Base-by-base conservation (phyloP, 768 basidiomycete genomes). In the Mycena metata region DNA sequence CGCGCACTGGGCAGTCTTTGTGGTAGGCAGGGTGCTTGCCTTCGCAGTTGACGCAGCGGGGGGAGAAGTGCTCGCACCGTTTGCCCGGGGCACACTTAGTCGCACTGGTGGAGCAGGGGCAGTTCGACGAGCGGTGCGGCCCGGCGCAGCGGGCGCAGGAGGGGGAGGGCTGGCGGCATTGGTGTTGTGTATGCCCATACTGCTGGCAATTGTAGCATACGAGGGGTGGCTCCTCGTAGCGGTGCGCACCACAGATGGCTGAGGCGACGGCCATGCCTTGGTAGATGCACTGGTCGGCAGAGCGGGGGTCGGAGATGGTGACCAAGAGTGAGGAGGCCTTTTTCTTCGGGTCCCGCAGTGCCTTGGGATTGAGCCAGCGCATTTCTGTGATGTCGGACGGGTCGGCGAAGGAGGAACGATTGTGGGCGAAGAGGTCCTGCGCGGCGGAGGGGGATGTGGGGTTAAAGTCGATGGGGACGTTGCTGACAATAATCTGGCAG, bases 341-440 rank as follows among this genome's bases (percentile, higher is more conserved):
- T 45, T 67, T 67, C 6, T 55, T 42, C n/a, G 62, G 52, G 52
- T 55, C 58, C 4, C 41, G 26, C 30, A 62, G 39, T 2, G 51
- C 57, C n/a, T 61, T 67, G 21, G 49, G 35, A 35, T 61, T 60
- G 16, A 67, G 23, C 66, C 66, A 67, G 42, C 51, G n/a, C n/a
- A n/a, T n/a, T n/a, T n/a, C n/a, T n/a, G n/a, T n/a, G n/a, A n/a
- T n/a, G n/a, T n/a, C n/a, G 41, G 51, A 60, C 2, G 57, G 47
- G 60, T 67, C 52, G 50, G 23, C 5, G 54, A 64, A 50, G 19
- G 47, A 6, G 7, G 47, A 10, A n/a, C 60, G 60, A 49, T 62
- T 62, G 10, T 42, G 23, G 41, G 5, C 52, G 35, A 24, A 36
- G 8, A 45, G 33, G 42, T 49, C 39, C 7, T 56, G 39, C 19